phyloP scores from a whole-genome alignment of 2,329 filamentous ascomycete genomes.

The Penicillium rolfsii region DNA sequence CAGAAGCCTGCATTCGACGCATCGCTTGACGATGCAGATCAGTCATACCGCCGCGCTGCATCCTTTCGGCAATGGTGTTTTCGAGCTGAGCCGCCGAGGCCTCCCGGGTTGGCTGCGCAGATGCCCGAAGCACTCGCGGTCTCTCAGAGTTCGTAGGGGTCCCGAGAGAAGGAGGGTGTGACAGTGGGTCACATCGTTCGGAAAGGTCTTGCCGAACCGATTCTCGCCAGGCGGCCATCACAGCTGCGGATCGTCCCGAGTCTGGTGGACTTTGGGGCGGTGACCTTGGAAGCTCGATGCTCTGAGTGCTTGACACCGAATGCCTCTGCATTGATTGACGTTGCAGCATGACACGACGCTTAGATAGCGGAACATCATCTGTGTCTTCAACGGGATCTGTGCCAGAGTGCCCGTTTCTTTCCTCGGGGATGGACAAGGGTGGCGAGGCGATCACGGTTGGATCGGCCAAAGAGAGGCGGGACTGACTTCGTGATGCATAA shows the following conservation, averaged over 20 bases:
- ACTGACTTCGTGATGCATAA: constrained; percentile 33
- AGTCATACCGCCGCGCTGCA: constrained; percentile 74
- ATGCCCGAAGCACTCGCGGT: constrained; percentile 64
- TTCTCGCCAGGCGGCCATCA: constrained; percentile 69
- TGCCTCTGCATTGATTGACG: constrained; percentile 52
- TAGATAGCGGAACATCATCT: constrained; percentile 73
- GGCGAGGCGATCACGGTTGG: constrained; percentile 23
- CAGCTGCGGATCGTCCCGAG: constrained; percentile 50
- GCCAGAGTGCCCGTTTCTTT: constrained; percentile 21
- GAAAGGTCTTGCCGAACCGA: constrained; percentile 67
- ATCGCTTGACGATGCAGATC: constrained; percentile 78
- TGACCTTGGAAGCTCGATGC: constrained; percentile 18
- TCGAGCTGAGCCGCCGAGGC: constrained; percentile 63
- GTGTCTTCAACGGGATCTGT: constrained; percentile 42
- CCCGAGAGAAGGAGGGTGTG: constrained; percentile 31
- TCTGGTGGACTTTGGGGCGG: constrained; percentile 16
- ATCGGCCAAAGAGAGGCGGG: constrained; percentile 32
- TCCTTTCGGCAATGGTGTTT: constrained; percentile 70
- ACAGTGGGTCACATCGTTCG: constrained; percentile 34
- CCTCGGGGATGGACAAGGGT: constrained; percentile 30
- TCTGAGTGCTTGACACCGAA: constrained; percentile 57
- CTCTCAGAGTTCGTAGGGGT: constrained; percentile 57
- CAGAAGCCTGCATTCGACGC: constrained; percentile 72
- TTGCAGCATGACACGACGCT: constrained; percentile 65
- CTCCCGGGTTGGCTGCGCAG: constrained; percentile 62